Base-by-base conservation (phyloP, 2,329 filamentous ascomycete genomes). In the Alternaria triticina region DNA sequence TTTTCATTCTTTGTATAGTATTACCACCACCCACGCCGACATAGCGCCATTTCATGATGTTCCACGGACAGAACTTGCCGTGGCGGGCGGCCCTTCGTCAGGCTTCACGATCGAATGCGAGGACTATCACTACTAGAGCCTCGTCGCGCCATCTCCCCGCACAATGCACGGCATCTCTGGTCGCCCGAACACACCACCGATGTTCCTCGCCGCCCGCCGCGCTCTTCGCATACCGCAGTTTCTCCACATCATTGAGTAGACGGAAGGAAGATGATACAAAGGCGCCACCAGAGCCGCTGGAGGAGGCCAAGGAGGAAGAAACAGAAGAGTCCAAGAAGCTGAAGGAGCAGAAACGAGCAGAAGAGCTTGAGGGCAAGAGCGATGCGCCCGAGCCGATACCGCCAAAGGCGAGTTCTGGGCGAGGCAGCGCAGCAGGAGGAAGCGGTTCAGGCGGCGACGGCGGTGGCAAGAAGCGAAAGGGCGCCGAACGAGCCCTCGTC, bases 401-500 rank as follows among this genome's bases (percentile, higher is more conserved):
- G 28, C 79, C 84, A 25, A 85, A 85, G 70, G 79, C 80, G 33
- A 82, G 80, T 49, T 88, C 91, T 74, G 86, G 84, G 55, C 89
- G 87, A 72, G 84, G 83, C 43, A 88, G 87, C 71, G 84, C 89
- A 51, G 86, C 89, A 51, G 87, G 86, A 45, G 85, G 86, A 46
- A 68, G 78, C 17, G 80, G 66, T 4, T 54, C 70, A 25, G 81
- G 85, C 15, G 85, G 85, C 58, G 89, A 91, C 68, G 86, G 75
- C 15, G 73, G 87, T 10, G 88, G 91, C 54, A 91, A 88, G 80
- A 91, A 89, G 75, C 90, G 93, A 58, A 94, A 91, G 77, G 86
- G 89, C 52, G 79, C 83, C n/a, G 92, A 96, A 64, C 89, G 89
- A 74, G 90, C 91, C 23, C 85, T 98, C 43, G 89, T 93, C 73